Base-by-base conservation (phyloP, 352 stramenopile genomes). In the Thraustotheca clavata region DNA sequence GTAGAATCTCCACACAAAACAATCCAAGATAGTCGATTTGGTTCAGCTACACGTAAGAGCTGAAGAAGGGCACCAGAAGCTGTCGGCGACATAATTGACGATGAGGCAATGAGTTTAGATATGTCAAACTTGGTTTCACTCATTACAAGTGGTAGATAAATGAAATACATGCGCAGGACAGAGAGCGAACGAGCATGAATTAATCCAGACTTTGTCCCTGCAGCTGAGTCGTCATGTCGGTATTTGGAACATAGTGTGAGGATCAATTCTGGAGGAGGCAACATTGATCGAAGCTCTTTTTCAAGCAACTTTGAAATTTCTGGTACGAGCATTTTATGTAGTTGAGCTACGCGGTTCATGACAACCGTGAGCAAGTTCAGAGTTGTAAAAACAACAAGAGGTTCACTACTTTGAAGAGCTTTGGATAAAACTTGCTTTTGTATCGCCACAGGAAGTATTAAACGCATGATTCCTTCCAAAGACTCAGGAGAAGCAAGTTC, bases 51-150 rank as follows among this genome's bases (percentile, higher is more conserved):
- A 1, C 86, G 67, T 24, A 94, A 62, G 41, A 91, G 84, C 11
- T 72, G 78, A 36, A 94, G 65, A 41, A 91, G 77, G 54, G 92
- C 82, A 36, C 80, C 83, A 24, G 38, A 27, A 14, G 16, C 40
- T 55, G 0, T 31, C 47, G 8, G 48, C 41, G 22, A n/a, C 34
- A 22, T 84, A 69, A 91, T 69, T 34, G 76, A 76, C 16, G 72
- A 67, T 77, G 78, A 91, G 0, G 68, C 67, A 2, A 92, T 63
- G n/a, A 88, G 73, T 71, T 94, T 94, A 11, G 86, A 85, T 24
- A 92, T 83, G 68, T 94, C 86, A 35, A 88, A 73, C 67, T 94
- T 94, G 9, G 88, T 75, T 32, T 94, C 86, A 31, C 73, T 73
- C 81, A 91, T 94, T 1, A 74, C 62, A 12, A 86, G 73, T 0